A percentile compares a stretch with the other conserved stretches of the same genome.
These are phyloP conservation scores for Malassezia nana DNA, from an alignment of 1,284 basidiomycete species.

Conservation along the genomic window DNA sequence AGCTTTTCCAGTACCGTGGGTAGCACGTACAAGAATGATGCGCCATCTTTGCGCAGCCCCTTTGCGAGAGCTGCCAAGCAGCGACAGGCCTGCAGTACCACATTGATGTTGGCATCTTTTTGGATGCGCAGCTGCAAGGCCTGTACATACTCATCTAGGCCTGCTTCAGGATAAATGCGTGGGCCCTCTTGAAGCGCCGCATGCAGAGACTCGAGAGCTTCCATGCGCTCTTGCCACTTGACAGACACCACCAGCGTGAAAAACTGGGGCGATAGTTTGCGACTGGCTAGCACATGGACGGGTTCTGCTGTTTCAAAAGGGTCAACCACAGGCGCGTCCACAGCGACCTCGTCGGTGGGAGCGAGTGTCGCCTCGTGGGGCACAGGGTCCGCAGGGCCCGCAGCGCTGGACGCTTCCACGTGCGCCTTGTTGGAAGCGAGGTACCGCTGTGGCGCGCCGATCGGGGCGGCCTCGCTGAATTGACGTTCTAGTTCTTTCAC, in stretches of 20 bases:
- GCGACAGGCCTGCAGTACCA: slow-evolving; percentile 77
- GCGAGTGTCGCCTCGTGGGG: neutral
- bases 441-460: slow-evolving; percentile 65
- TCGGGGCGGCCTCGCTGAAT: slow-evolving; percentile 69
- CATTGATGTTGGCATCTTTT: slow-evolving; percentile 87
- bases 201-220: slow-evolving; percentile 69
- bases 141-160: slow-evolving; percentile 62
- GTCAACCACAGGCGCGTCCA: slow-evolving; percentile 54
- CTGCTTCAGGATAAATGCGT: slow-evolving; percentile 63
- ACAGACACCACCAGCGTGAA: slow-evolving; percentile 64
- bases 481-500: slow-evolving; percentile 87
- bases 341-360: slow-evolving; percentile 3
- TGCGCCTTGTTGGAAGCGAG: slow-evolving; percentile 62
- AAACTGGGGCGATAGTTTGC: slow-evolving; percentile 50
- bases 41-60: slow-evolving; percentile 63
- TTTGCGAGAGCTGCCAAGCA: slow-evolving; percentile 78
- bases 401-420: slow-evolving; percentile 1
- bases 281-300: slow-evolving; percentile 64
- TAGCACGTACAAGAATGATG: slow-evolving; percentile 63
- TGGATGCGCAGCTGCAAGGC: slow-evolving; percentile 71
- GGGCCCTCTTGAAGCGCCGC: slow-evolving; percentile 63
- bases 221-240: slow-evolving; percentile 96
- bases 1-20: slow-evolving; percentile 74
- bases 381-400: neutral
- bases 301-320: slow-evolving; percentile 74